Conservation (phyloP, 2,329 filamentous ascomycete genomes). For the Neurospora sp. region DNA sequence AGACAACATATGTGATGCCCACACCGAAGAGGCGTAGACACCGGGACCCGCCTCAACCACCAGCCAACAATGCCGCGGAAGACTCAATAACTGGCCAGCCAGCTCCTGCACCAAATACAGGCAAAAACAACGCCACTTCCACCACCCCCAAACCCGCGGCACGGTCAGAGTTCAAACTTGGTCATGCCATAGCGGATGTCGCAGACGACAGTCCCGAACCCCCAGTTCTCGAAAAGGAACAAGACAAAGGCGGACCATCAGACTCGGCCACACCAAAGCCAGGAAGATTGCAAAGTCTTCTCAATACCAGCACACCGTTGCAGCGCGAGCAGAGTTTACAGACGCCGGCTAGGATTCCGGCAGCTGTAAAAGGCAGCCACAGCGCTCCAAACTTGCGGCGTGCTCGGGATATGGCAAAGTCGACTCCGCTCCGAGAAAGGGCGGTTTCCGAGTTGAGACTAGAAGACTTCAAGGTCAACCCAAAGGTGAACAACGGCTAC, state of each 20-base stretch:
- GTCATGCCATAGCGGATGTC: background rate
- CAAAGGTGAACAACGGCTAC: constrained; percentile 57
- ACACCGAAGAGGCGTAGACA: constrained; percentile 31
- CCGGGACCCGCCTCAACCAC: background rate
- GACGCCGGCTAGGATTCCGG: background rate
- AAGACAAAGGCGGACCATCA: background rate
- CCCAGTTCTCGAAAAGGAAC: background rate
- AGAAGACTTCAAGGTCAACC: constrained; percentile 77
- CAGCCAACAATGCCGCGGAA: background rate
- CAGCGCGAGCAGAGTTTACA: background rate
- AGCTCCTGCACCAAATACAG: background rate
- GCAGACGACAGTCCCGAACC: background rate
- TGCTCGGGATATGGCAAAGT: background rate
- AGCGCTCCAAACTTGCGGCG: background rate
- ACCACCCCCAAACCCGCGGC: background rate
- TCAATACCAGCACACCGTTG: background rate
- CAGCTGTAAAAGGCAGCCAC: background rate
- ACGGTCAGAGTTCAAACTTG: background rate
- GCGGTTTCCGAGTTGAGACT: constrained; percentile 48
- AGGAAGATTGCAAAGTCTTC: background rate
- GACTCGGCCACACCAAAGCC: background rate
- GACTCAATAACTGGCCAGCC: background rate
- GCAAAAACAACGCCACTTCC: background rate
- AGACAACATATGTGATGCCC: constrained; percentile 31
- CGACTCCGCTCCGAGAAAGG: constrained; percentile 43